A percentile compares a stretch with the other conserved stretches of the same genome.
phyloP scores from a whole-genome alignment of 441 rosid species.

The Adansonia rubrostipa region DNA sequence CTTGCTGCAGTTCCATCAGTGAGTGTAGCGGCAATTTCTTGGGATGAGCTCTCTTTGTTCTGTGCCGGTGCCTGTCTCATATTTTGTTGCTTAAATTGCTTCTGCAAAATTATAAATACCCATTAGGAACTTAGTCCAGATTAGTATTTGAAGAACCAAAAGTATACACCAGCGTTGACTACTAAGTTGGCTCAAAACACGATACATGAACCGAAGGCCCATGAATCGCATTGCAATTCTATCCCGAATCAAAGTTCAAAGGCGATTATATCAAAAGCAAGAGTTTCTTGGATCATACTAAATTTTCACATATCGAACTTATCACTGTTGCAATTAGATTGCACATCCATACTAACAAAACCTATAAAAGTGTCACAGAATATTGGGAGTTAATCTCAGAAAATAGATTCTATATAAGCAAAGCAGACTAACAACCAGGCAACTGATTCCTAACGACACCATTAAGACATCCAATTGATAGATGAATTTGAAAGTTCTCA shows the following conservation, averaged over 20 bases:
- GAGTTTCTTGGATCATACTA: neutral
- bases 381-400: neutral
- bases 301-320: neutral
- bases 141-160: slow-evolving; percentile 14
- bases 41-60: slow-evolving; percentile 38
- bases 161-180: neutral
- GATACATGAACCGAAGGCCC: neutral
- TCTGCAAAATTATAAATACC: slow-evolving; percentile 47
- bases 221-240: neutral
- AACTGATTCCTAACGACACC: neutral
- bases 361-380: neutral
- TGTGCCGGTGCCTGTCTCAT: slow-evolving; percentile 36
- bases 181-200: neutral
- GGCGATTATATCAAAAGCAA: neutral
- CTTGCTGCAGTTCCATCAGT: slow-evolving; percentile 36
- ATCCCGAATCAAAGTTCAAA: neutral
- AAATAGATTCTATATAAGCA: neutral
- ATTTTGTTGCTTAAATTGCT: slow-evolving; percentile 71
- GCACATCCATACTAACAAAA: neutral
- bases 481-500: neutral
- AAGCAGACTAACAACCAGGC: neutral
- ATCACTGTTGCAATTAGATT: neutral
- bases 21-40: slow-evolving; percentile 32
- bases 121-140: neutral
- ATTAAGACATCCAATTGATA: neutral